Evolutionary conservation across 2,329 filamentous ascomycete species (phyloP), one percentile per base, ranked within the genome.

Genomic region (Cladorrhinum sp.): DNA sequence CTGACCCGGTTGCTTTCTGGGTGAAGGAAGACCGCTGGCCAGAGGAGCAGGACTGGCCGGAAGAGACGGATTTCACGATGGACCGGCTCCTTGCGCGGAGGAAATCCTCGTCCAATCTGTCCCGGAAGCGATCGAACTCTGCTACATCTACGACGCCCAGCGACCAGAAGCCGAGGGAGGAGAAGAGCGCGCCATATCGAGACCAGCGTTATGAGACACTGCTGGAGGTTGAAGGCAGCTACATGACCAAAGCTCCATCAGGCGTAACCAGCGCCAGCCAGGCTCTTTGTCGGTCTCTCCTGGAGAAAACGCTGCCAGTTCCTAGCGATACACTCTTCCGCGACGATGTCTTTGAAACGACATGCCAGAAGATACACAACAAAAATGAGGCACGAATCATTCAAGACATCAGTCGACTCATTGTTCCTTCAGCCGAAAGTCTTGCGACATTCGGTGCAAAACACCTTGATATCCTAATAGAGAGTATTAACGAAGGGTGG

Each of bases 211-310:
- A 79, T 64, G 54, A 66, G 63, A 68, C 57, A n/a, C 50, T 76
- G 1, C 77, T 80, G 58, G 66, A 64, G 30, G 74, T 70, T 16
- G 77, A 76, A 60, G 75, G 76, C 30, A 75, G 70, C 65, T 78
- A 73, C 59, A 77, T 60, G 62, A 12, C 23, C 21, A 68, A 71
- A 53, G 73, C 66, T 2, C 60, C 67, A 3, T 48, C 70, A 8
- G 73, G 67, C 5, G 68, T 77, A 24, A 68, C 66, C 5, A 58
- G 72, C 16, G 57, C 30, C 51, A 77, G 75, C 63, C 74, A 73
- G 58, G 42, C 5, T 3, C 58, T 72, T 50, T 74, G 65, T 60
- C 57, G 55, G 58, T 63, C 42, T 28, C 63, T 79, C 10, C 72
- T 79, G 4, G 57, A 71, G 5, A 54, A 10, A 1, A 57, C 71